These are phyloP conservation scores for Corylus heterophylla DNA, from an alignment of 306 rosid genomes.

Conservation along the genomic window DNA sequence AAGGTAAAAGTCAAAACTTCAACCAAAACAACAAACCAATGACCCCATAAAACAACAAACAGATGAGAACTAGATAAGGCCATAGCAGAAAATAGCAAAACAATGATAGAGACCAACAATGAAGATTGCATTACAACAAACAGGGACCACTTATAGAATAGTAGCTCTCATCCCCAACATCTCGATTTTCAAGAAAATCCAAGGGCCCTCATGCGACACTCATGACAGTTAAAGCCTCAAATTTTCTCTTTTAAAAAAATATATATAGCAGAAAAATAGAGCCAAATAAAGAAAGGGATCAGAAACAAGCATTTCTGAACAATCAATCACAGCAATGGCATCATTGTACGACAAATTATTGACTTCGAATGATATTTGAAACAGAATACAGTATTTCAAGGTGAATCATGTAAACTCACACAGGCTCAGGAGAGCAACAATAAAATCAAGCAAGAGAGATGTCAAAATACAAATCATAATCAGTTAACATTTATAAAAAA, in stretches of 20 bases:
- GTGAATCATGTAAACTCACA: not conserved
- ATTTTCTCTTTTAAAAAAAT: not conserved
- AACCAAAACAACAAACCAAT: not conserved
- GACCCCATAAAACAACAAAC: not conserved
- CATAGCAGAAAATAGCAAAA: not conserved
- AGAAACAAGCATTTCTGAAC: not conserved
- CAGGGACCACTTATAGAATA: not conserved
- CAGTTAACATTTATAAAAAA: not conserved
- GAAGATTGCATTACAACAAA: not conserved
- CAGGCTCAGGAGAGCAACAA: not conserved
- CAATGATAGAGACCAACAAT: not conserved
- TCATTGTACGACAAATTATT: not conserved
- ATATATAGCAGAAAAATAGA: not conserved
- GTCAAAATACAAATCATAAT: not conserved
- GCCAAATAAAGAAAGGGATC: not conserved
- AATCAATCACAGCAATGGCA: not conserved
- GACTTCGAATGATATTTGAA: not conserved
- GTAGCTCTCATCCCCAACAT: not conserved
- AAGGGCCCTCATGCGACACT: not conserved
- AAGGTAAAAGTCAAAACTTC: not conserved
- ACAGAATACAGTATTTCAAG: not conserved
- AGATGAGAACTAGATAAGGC: not conserved
- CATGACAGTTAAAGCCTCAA: not conserved
- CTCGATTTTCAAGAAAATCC: not conserved
- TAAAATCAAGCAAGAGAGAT: not conserved